Evolutionary conservation across 176 grass and related monocot genomes (phyloP), one percentile per base, ranked within the genome.

Genomic region (Musa troglodytarum): DNA sequence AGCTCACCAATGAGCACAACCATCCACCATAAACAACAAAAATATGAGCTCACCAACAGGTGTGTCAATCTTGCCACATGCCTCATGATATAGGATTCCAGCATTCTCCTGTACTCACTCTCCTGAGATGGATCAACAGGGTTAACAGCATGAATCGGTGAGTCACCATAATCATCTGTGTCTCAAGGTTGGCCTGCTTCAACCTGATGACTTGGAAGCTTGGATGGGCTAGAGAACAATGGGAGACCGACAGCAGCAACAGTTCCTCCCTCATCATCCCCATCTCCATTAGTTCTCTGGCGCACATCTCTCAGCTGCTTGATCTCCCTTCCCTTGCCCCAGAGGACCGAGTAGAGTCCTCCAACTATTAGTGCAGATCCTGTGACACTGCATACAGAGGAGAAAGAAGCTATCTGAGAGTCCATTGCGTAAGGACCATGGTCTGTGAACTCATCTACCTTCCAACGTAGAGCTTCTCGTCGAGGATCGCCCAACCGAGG

Each of bases 311-410:
- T 8, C 16, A 58, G 1, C 0, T 29, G 68, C 22, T 54, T 26
- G 1, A 9, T 53, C 50, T 85, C 81, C 82, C 72, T 88, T n/a
- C 72, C 68, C 65, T 88, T 92, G 19, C 80, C 88, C 88, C 86
- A 86, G 2, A 89, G 66, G 28, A 89, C 84, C 54, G 83, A 9
- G 77, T 86, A 90, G 19, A 86, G 59, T 2, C 84, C 88, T 78
- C 21, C 72, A 17, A 90, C 77, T 59, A 90, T 86, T 1, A 86
- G 51, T 20, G 75, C 28, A 65, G 84, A 70, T 43, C 84, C 84
- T 65, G 84, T 52, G 52, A 81, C 56, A 62, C 88, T 81, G 68
- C 62, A 84, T 16, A 64, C 8, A 2, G 21, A 54, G 12, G 29
- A 79, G 54, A 72, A 58, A 21, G 11, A 21, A 17, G 16, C 23